Evolutionary conservation across 1,139 yeast species (phyloP).

Genomic region (Schwanniomyces etchellsii): DNA sequence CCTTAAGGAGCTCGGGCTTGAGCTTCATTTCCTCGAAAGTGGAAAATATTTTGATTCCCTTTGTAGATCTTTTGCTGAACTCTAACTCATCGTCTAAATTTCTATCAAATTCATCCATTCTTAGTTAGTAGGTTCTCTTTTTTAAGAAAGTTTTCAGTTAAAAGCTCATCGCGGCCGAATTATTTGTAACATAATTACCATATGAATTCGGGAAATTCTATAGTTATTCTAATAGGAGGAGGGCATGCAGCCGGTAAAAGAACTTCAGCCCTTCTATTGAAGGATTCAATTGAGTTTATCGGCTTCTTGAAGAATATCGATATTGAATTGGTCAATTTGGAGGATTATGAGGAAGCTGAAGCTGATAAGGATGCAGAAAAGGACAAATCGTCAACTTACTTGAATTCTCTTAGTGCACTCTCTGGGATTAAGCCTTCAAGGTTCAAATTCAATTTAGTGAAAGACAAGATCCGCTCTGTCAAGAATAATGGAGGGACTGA

Average conservation of each 20-base stretch:
- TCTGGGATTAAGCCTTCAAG: constrained; percentile 35
- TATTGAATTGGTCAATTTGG: constrained; percentile 39
- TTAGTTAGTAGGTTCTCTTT: too few species aligned
- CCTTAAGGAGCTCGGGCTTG: constrained; percentile 62
- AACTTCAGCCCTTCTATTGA: constrained; percentile 29
- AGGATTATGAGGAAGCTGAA: constrained; percentile 12
- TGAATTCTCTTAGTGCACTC: constrained; percentile 12
- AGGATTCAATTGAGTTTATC: constrained; percentile 18
- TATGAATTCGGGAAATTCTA: constrained; percentile 10
- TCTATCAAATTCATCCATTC: constrained; percentile 43
- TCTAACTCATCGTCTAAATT: constrained; percentile 52
- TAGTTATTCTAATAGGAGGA: constrained; percentile 60
- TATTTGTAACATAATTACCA: neutral
- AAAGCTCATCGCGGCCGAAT: constrained; percentile 2
- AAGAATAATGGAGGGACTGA: constrained; percentile 2
- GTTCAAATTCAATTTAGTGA: constrained; percentile 26
- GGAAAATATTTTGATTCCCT: constrained; percentile 55
- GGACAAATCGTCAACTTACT: constrained; percentile 16
- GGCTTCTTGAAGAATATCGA: constrained; percentile 16
- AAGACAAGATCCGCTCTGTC: constrained; percentile 10
- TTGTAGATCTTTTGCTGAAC: constrained; percentile 50
- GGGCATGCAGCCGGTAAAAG: constrained; percentile 71
- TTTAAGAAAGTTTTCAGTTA: neutral
- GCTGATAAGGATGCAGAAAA: constrained; percentile 4
- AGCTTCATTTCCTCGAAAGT: constrained; percentile 77